Evolutionary conservation across 2,329 filamentous ascomycete genomes (phyloP).

Genomic region (Alternaria brassicae): DNA sequence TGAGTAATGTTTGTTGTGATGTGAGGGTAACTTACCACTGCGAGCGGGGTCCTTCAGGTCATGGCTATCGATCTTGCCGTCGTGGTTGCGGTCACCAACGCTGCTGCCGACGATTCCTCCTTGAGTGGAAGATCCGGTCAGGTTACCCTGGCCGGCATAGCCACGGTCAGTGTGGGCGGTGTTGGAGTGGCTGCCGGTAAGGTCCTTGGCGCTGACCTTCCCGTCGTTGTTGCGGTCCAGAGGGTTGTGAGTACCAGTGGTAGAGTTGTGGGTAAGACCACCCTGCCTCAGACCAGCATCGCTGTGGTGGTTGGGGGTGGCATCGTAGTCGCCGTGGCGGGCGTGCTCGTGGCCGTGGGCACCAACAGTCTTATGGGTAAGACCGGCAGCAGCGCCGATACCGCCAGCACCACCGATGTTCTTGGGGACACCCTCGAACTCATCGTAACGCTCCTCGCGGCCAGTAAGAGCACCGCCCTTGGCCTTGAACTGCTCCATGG

Average conservation of each 20-base stretch:
- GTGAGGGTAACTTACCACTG: constrained; percentile 9
- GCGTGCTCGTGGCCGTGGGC: constrained; percentile 19
- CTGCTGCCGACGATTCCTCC: constrained; percentile 2
- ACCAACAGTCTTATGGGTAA: constrained; percentile 23
- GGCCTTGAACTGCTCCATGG: constrained; percentile 68
- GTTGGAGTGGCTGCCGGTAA: constrained; percentile 11
- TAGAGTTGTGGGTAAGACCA: background rate
- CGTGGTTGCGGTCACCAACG: constrained; percentile 7
- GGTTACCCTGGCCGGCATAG: constrained; percentile 8
- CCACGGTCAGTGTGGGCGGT: constrained; percentile 7
- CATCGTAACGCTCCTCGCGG: constrained; percentile 63
- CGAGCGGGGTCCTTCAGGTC: constrained; percentile 11
- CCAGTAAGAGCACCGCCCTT: constrained; percentile 63
- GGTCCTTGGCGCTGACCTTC: constrained; percentile 8
- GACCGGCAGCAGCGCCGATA: constrained; percentile 25
- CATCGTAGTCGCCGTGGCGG: constrained; percentile 29
- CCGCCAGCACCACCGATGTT: constrained; percentile 49
- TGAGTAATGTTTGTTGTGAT: too few species aligned
- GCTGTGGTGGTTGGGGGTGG: constrained; percentile 11
- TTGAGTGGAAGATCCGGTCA: constrained; percentile 6
- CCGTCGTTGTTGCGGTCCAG: constrained; percentile 17
- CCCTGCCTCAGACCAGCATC: background rate
- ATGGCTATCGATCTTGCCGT: constrained; percentile 7
- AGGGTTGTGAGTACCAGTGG: constrained; percentile 7
- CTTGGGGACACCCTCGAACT: constrained; percentile 68